Conservation (phyloP, 192 early-diverging fungal species). For the Mortierella antarctica region DNA sequence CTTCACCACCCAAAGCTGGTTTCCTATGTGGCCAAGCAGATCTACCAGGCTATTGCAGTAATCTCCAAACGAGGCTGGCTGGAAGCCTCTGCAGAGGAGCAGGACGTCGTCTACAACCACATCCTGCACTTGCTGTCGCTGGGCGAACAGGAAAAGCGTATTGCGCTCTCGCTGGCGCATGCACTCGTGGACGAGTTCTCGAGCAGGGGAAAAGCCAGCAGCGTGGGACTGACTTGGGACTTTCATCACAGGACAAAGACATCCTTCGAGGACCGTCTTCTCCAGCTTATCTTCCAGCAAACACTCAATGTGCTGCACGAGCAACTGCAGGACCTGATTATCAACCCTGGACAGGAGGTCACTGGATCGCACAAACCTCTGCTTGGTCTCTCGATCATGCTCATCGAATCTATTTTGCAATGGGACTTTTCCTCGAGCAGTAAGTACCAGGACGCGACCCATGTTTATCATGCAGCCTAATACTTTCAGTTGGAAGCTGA, state of each 20-base stretch:
- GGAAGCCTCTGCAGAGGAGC: constrained; percentile 63
- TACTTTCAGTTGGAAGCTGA: neutral
- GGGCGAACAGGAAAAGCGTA: constrained; percentile 54
- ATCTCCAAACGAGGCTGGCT: constrained; percentile 74
- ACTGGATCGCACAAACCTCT: constrained; percentile 40
- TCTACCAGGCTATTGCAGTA: constrained; percentile 67
- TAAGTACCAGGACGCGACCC: constrained; percentile 1
- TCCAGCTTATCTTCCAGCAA: constrained; percentile 64
- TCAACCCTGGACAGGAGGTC: constrained; percentile 38
- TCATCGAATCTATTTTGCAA: constrained; percentile 48
- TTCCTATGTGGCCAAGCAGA: constrained; percentile 65
- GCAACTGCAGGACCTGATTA: constrained; percentile 44
- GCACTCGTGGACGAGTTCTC: constrained; percentile 75
- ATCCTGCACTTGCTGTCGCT: constrained; percentile 61
- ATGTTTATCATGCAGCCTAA: neutral
- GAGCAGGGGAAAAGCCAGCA: constrained; percentile 61
- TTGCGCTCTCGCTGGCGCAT: constrained; percentile 63
- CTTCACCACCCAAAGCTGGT: constrained; percentile 61
- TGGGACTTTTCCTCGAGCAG: constrained; percentile 49
- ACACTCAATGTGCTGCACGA: constrained; percentile 61
- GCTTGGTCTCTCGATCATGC: constrained; percentile 33
- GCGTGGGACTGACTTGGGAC: constrained; percentile 74
- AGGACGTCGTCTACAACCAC: constrained; percentile 64
- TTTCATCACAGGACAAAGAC: constrained; percentile 72
- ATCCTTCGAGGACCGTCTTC: constrained; percentile 69